Evolutionary conservation across 768 basidiomycete species (phyloP), one percentile per base, ranked within the genome.

Genomic region (Chalciporus piperatus): DNA sequence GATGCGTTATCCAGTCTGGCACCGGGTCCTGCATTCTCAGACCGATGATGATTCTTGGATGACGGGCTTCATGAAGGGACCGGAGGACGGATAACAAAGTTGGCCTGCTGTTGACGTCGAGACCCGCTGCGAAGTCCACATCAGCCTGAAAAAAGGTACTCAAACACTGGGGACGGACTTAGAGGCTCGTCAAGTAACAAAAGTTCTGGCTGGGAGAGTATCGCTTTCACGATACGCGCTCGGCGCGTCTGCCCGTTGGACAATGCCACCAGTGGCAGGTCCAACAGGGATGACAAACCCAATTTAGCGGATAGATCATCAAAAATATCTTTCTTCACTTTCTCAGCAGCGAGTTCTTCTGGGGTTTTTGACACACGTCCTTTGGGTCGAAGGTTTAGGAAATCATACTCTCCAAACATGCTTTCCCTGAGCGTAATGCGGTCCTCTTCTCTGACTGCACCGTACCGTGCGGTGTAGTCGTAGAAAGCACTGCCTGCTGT

Each of bases 391-490:
- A 63, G 47, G 43, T 60, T 75, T 51, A 47, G 62, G 64, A 52
- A 76, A 48, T 70, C 71, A 35, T 70, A 76, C 53, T 83, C 78
- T 3, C 80, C 76, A 55, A 83, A 78, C 72, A 93, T 78, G 51
- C 78, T 84, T 59, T 94, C 75, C 8, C 85, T 75, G 20, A 95
- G 76, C 0, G 94, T 92, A 47, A 84, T 66, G 25, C 80, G 78
- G 62, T 96, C 95, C 62, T 87, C 90, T 16, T 96, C 94, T 16
- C 88, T 75, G 35, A 93, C 80, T 0, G 90, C 87, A 19, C 91
- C 92, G 64, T 98, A 98, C 3, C 94, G 83, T 3, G 94, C 92
- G 0, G 92, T 89, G 62, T 88, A 97, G 70, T 98, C 95, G 54
- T 89, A 88, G 71, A 98, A 98, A 11, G 80, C 89, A 8, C 86